These are phyloP conservation scores for Thalassiosira hispida DNA, from an alignment of 352 stramenopile genomes.

Conservation along the genomic window DNA sequence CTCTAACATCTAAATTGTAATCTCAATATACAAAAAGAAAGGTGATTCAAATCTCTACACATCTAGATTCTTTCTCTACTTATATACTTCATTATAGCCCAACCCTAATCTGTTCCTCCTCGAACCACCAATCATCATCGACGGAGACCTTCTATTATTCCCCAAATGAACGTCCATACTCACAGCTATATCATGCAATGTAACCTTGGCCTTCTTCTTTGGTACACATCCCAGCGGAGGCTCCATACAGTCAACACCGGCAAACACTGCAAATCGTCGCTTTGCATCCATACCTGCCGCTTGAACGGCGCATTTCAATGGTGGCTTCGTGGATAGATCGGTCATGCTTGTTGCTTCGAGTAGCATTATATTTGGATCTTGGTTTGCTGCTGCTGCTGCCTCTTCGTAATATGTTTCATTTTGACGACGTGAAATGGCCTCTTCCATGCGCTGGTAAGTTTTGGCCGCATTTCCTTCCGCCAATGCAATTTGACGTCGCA, in stretches of 20 bases:
- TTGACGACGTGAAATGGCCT: constrained; percentile 71
- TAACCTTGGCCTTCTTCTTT: constrained; percentile 65
- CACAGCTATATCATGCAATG: constrained; percentile 29
- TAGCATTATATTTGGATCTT: constrained; percentile 50
- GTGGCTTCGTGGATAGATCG: constrained; percentile 63
- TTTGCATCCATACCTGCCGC: constrained; percentile 67
- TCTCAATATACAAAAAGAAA: too few species aligned
- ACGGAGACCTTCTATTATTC: too few species aligned
- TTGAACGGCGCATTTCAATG: constrained; percentile 55
- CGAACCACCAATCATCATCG: too few species aligned
- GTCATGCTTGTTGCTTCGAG: constrained; percentile 63
- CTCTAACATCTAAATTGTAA: too few species aligned
- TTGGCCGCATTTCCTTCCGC: constrained; percentile 75
- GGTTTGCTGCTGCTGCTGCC: background rate
- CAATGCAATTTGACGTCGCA: constrained; percentile 67
- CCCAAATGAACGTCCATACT: too few species aligned
- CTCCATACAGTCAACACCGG: constrained; percentile 64
- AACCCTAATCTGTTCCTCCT: too few species aligned
- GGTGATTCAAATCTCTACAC: too few species aligned
- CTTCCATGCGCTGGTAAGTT: constrained; percentile 77
- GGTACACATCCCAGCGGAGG: constrained; percentile 74
- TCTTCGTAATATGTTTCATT: constrained; percentile 34
- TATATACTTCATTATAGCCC: too few species aligned
- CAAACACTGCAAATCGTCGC: constrained; percentile 74
- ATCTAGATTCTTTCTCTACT: too few species aligned